A percentile compares a stretch with the other conserved stretches of the same genome.
phyloP scores from a whole-genome alignment of 2,329 filamentous ascomycete species.

The Arthrinium phaeospermum region DNA sequence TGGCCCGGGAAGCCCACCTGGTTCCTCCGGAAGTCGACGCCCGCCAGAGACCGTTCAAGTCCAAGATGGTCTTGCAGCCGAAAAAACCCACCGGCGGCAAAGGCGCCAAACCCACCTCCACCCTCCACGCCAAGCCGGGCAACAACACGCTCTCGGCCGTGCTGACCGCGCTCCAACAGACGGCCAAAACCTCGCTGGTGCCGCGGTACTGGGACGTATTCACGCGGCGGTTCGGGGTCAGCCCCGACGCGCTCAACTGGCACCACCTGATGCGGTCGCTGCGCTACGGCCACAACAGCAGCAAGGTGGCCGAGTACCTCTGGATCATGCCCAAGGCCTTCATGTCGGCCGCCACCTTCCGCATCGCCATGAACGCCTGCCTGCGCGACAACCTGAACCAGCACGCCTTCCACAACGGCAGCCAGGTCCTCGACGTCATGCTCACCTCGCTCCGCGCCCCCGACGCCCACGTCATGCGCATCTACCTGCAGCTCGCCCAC shows the following conservation, averaged over 20 bases:
- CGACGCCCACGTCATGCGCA: slow-evolving; percentile 56
- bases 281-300: slow-evolving; percentile 68
- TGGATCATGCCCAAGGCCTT: slow-evolving; percentile 53
- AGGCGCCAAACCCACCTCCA: slow-evolving; percentile 24
- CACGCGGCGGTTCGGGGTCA: slow-evolving; percentile 63
- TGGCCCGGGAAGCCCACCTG: slow-evolving; percentile 2
- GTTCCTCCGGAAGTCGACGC: not conserved
- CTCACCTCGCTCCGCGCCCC: slow-evolving; percentile 46
- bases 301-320: slow-evolving; percentile 65
- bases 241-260: slow-evolving; percentile 76
- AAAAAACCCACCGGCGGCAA: not conserved
- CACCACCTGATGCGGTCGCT: slow-evolving; percentile 71
- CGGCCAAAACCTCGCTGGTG: slow-evolving; percentile 66
- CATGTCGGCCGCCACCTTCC: slow-evolving; percentile 62
- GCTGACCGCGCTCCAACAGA: slow-evolving; percentile 66
- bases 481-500: slow-evolving; percentile 63
- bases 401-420: slow-evolving; percentile 70
- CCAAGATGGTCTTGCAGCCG: not conserved
- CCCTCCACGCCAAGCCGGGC: slow-evolving; percentile 52
- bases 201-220: slow-evolving; percentile 79
- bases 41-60: not conserved
- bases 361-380: slow-evolving; percentile 76
- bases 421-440: slow-evolving; percentile 70
- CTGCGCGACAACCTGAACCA: slow-evolving; percentile 77
- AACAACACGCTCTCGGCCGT: slow-evolving; percentile 71